These are phyloP conservation scores for Skeletonema marinoi DNA, from an alignment of 108 stramenopile species.

Conservation along the genomic window DNA sequence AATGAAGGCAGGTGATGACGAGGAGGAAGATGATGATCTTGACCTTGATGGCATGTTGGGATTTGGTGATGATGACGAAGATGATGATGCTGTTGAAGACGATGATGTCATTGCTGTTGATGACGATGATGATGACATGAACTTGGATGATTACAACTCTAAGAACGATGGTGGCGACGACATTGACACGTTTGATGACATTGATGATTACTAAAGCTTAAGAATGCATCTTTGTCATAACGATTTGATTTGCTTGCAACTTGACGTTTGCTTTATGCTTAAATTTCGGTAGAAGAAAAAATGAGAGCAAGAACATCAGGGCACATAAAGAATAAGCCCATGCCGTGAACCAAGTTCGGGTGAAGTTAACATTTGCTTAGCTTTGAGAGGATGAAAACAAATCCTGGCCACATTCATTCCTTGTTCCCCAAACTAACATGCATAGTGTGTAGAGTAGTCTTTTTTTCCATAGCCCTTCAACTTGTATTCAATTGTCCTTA, in stretches of 20 bases:
- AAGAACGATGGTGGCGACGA: slow-evolving; percentile 46
- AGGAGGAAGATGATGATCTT: slow-evolving; percentile 3
- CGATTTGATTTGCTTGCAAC: background rate
- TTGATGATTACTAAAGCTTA: slow-evolving; percentile 6
- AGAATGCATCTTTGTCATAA: background rate
- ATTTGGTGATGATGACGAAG: background rate
- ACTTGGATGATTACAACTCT: slow-evolving; percentile 48
- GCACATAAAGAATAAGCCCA: no score
- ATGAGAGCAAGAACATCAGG: background rate
- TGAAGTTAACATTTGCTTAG: background rate
- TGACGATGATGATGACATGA: slow-evolving; percentile 24
- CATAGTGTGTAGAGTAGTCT: background rate
- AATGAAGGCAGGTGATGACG: slow-evolving; percentile 19
- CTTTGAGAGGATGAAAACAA: background rate
- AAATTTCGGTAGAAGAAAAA: background rate
- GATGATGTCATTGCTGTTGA: slow-evolving; percentile 30
- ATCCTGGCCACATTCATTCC: no score
- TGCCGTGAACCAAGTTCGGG: background rate
- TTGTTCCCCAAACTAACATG: no score
- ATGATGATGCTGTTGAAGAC: slow-evolving; percentile 5
- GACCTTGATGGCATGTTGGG: slow-evolving; percentile 11
- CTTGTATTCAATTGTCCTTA: background rate
- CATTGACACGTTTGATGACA: slow-evolving; percentile 23
- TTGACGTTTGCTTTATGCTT: background rate
- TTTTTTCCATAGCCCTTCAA: background rate